These are phyloP conservation scores for Leishmania martiniquensis DNA, from an alignment of 208 protist genomes.

Conservation along the genomic window DNA sequence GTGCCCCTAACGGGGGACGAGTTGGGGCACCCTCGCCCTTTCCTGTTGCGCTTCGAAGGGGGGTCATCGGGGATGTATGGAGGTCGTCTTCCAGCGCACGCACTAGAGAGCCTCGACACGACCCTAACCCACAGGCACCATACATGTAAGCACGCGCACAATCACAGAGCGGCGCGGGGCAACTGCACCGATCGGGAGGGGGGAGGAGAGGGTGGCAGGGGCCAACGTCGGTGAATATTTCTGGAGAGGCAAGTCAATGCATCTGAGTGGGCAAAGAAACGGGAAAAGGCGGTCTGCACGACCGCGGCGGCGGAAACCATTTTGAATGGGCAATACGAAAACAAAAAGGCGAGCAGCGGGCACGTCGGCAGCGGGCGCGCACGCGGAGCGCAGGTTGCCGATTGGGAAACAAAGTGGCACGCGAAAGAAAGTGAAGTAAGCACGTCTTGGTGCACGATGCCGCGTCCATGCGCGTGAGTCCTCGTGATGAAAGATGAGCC, in stretches of 20 bases:
- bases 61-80: background rate
- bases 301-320: too few species aligned
- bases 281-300: background rate
- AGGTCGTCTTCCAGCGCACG: background rate
- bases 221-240: too few species aligned
- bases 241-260: background rate
- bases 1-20: background rate
- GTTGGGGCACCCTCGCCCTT: background rate
- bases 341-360: slow-evolving; percentile 17
- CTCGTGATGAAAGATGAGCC: background rate
- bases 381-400: background rate
- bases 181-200: background rate
- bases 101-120: background rate
- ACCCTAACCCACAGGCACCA: background rate
- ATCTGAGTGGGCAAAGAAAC: slow-evolving; percentile 9
- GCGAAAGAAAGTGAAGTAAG: background rate
- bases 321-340: too few species aligned
- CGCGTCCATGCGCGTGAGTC: background rate
- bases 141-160: background rate
- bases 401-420: background rate
- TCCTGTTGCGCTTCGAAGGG: background rate
- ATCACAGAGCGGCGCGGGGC: background rate
- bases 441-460: too few species aligned
- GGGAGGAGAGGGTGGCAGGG: background rate
- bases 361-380: background rate